Evolutionary conservation across 345 rosid genomes (phyloP).

Genomic region (Gossypium mustelinum): DNA sequence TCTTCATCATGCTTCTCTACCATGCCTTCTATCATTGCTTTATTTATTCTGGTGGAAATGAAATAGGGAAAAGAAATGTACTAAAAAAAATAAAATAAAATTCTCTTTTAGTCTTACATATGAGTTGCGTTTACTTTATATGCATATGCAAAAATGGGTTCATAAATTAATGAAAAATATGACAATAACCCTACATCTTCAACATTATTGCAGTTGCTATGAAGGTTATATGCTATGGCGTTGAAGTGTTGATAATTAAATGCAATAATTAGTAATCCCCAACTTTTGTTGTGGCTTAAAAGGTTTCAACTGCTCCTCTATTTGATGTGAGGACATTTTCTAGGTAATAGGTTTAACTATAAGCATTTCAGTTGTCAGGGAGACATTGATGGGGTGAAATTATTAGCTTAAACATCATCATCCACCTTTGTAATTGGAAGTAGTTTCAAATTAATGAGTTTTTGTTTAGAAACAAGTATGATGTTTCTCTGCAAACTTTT

Average conservation of each 20-base stretch:
- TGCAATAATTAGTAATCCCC: neutral
- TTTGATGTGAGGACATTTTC: neutral
- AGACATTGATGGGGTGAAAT: constrained; percentile 14
- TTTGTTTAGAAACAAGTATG: neutral
- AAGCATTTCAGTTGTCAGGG: neutral
- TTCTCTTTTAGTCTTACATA: too few species aligned
- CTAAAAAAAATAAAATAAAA: too few species aligned
- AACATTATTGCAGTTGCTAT: neutral
- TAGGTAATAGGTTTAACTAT: constrained; percentile 22
- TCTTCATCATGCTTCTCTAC: constrained; percentile 15
- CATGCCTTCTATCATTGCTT: neutral
- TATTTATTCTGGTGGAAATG: neutral
- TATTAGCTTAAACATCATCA: neutral
- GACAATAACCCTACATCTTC: neutral
- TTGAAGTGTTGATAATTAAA: neutral
- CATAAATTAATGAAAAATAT: neutral
- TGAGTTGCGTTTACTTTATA: too few species aligned
- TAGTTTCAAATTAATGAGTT: neutral
- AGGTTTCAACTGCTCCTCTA: constrained; percentile 12
- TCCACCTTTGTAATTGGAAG: constrained; percentile 22
- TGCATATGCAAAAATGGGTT: too few species aligned
- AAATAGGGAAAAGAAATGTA: too few species aligned
- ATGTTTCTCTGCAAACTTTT: neutral
- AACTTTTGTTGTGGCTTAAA: neutral
- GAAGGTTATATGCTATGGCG: neutral